phyloP scores from a whole-genome alignment of 176 grass and related monocot genomes.

The Eragrostis curvula region DNA sequence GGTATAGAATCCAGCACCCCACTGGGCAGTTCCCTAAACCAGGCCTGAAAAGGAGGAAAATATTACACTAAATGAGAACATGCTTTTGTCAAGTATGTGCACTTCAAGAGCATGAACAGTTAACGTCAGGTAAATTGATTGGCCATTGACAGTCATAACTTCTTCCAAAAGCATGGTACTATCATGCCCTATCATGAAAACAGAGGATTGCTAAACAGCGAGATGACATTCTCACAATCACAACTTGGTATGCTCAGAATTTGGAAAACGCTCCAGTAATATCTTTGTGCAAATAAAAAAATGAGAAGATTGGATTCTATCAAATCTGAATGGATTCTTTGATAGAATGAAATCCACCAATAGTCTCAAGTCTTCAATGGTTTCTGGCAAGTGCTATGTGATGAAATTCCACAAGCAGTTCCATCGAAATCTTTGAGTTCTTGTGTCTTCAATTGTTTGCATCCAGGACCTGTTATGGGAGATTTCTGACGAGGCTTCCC shows the following conservation, averaged over 20 bases:
- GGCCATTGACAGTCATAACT: not conserved
- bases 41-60: conserved; percentile 50
- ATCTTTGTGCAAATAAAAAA: conserved; percentile 27
- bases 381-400: not conserved
- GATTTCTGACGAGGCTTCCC: not conserved
- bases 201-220: not conserved
- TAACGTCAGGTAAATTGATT: conserved; percentile 17
- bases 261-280: not conserved
- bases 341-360: not conserved
- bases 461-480: not conserved
- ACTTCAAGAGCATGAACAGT: conserved; percentile 18
- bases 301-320: not conserved
- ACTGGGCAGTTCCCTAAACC: conserved; percentile 81
- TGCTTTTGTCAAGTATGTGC: not conserved
- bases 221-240: not conserved
- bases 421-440: not conserved
- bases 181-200: conserved; percentile 35
- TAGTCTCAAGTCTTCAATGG: not conserved
- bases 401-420: not conserved
- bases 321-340: conserved; percentile 28
- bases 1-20: conserved; percentile 72
- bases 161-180: conserved; percentile 19
- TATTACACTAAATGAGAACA: conserved; percentile 21
- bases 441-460: not conserved
- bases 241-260: not conserved